phyloP scores from a whole-genome alignment of 2,329 filamentous ascomycete genomes.

The Botrytis pseudocinerea region DNA sequence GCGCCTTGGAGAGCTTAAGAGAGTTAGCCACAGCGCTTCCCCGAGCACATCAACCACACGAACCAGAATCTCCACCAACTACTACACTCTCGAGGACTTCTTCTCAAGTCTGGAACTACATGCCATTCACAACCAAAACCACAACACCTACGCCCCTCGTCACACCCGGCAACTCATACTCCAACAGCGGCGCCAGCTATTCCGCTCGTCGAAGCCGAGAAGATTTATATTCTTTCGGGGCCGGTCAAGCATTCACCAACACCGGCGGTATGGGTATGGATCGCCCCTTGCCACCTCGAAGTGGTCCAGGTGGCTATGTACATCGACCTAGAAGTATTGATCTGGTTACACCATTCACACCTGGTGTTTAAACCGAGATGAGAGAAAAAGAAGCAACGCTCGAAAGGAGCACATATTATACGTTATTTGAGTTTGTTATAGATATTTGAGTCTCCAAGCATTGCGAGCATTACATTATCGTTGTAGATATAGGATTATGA shows the following conservation, averaged over 20 bases:
- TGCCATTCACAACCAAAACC: conserved; percentile 36
- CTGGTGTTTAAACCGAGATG: neutral
- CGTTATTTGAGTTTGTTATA: conserved; percentile 4
- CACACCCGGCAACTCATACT: conserved; percentile 36
- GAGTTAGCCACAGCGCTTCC: conserved; percentile 38
- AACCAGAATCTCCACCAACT: conserved; percentile 22
- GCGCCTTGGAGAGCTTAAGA: conserved; percentile 36
- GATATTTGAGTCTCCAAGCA: neutral
- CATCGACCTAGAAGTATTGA: conserved; percentile 62
- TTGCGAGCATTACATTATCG: neutral
- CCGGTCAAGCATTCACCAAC: conserved; percentile 41
- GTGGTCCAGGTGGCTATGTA: conserved; percentile 51
- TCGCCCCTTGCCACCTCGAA: conserved; percentile 57
- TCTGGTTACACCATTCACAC: conserved; percentile 55
- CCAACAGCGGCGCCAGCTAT: conserved; percentile 27
- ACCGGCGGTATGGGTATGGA: conserved; percentile 46
- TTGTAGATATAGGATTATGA: conserved; percentile 7
- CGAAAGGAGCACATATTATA: neutral
- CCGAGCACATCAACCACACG: conserved; percentile 22
- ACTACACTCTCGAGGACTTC: conserved; percentile 32
- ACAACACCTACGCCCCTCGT: conserved; percentile 32
- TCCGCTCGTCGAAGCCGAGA: conserved; percentile 31
- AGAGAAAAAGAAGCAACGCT: neutral
- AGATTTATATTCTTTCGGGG: conserved; percentile 33
- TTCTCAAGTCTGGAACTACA: conserved; percentile 39